These are phyloP conservation scores for Lunularia cruciata DNA, from an alignment of 225 moss, liverwort and hornwort genomes.

Conservation along the genomic window DNA sequence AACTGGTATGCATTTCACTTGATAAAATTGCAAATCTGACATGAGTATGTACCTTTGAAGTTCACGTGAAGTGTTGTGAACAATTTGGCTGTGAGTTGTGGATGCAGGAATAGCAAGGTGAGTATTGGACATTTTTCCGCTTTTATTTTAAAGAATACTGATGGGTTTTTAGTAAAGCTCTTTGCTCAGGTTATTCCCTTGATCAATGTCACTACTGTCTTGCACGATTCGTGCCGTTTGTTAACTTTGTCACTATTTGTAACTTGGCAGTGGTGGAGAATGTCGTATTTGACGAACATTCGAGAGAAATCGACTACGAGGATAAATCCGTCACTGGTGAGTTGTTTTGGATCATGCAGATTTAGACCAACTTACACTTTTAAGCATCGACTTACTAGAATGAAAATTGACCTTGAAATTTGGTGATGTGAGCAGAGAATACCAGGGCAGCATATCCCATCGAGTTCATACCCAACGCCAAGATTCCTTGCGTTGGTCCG, in stretches of 20 bases:
- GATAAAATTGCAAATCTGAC: too few relatives aligned
- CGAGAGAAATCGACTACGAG: slow-evolving; percentile 76
- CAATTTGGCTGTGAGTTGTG: not conserved
- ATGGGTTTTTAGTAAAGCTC: too few relatives aligned
- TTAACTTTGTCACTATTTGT: not conserved
- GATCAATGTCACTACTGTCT: too few relatives aligned
- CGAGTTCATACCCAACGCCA: slow-evolving; percentile 95
- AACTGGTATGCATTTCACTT: slow-evolving; percentile 56
- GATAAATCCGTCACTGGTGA: slow-evolving; percentile 95
- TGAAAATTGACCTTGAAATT: too few relatives aligned
- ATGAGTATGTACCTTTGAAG: too few relatives aligned
- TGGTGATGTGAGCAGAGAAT: slow-evolving; percentile 61
- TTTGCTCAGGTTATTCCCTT: too few relatives aligned
- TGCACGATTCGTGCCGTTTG: too few relatives aligned
- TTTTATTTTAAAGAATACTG: not conserved
- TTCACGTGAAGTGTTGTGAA: not conserved
- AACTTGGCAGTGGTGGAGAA: slow-evolving; percentile 78
- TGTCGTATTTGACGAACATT: slow-evolving; percentile 93
- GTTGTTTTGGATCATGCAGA: too few relatives aligned
- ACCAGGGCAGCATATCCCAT: slow-evolving; percentile 98
- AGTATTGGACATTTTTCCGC: not conserved
- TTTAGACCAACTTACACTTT: not conserved
- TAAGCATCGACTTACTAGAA: not conserved
- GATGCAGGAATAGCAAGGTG: slow-evolving; percentile 10
- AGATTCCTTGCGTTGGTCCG: slow-evolving; percentile 89